Conservation (phyloP, 257 asterid genomes). For the Fraxinus excelsior region DNA sequence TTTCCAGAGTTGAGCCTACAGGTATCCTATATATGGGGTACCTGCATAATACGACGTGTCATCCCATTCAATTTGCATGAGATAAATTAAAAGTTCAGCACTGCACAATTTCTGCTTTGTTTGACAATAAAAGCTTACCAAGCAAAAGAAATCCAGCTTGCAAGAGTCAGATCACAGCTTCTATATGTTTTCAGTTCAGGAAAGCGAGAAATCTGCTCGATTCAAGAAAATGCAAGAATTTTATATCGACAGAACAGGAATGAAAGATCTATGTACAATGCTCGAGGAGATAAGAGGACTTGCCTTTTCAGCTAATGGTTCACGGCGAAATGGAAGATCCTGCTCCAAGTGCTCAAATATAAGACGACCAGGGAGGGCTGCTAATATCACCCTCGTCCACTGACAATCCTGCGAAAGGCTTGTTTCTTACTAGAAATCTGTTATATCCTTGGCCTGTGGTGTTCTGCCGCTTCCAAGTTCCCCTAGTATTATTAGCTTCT, state of each 20-base stretch:
- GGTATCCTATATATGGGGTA: conserved; percentile 95
- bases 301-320: conserved; percentile 91
- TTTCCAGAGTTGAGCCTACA: conserved; percentile 86
- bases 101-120: background rate
- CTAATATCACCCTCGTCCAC: conserved; percentile 49
- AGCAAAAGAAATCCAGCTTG: conserved; percentile 96
- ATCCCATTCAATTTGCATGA: conserved; percentile 11
- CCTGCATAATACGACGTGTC: conserved; percentile 46
- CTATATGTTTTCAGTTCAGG: conserved; percentile 65
- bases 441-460: conserved; percentile 36
- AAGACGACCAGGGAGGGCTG: conserved; percentile 68
- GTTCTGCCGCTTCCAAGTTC: conserved; percentile 44
- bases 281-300: conserved; percentile 28
- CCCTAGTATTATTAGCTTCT: conserved; percentile 36
- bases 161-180: conserved; percentile 80
- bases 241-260: conserved; percentile 6
- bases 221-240: conserved; percentile 21
- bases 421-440: conserved; percentile 39
- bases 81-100: background rate
- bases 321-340: conserved; percentile 84
- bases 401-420: conserved; percentile 39
- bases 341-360: conserved; percentile 71
- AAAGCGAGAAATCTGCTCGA: conserved; percentile 63
- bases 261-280: background rate
- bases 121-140: conserved; percentile 50